Base-by-base conservation (phyloP, 164 flowering plant species). In the Euptelea pleiosperma region DNA sequence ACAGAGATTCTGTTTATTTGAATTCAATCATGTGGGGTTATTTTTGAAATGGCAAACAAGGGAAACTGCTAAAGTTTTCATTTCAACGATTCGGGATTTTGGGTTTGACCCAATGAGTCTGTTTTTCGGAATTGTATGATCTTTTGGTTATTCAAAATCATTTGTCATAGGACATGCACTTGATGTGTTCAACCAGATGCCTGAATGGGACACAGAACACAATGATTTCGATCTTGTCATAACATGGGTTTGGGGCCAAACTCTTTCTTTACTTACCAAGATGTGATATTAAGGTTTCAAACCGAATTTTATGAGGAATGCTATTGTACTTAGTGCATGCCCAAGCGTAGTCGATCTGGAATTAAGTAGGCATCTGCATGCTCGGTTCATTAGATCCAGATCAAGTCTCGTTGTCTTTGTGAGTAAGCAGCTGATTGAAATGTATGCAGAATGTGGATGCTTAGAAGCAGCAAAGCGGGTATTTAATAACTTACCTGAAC, bases 341-440 rank as follows among this genome's bases (percentile, higher is more conserved):
- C 33, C 81, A 0, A 68, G 74, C 47, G 35, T 79, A 21, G 37
- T 28, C 46, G 79, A 80, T 64, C 46, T 78, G 19, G 68, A 68
- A 39, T 79, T 83, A 83, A 85, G 88, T 31, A 59, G 65, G 28
- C 88, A 83, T 68, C 59, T 83, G 62, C 88, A 83, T 50, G 77
- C 76, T 40, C 73, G 73, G 56, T 64, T 83, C 19, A 14, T 83
- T 18, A 73, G 82, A 37, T 54, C 57, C 18, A 76, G 74, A 46
- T 64, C 50, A 26, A 19, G 33, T 52, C 46, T 70, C 21, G 81
- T 79, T 61, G 76, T 66, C 16, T 77, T 53, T 59, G 64, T 67
- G 24, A 84, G 84, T 8, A 73, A 75, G 51, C 65, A 80, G 59
- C 51, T 84, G 57, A 67, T 84, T 42, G 74, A 77, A 58, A 70